Percentiles rank a stretch among this genome's conserved stretches.
phyloP scores from a whole-genome alignment of 805 yeast species.

The Lipomyces anomalus region DNA sequence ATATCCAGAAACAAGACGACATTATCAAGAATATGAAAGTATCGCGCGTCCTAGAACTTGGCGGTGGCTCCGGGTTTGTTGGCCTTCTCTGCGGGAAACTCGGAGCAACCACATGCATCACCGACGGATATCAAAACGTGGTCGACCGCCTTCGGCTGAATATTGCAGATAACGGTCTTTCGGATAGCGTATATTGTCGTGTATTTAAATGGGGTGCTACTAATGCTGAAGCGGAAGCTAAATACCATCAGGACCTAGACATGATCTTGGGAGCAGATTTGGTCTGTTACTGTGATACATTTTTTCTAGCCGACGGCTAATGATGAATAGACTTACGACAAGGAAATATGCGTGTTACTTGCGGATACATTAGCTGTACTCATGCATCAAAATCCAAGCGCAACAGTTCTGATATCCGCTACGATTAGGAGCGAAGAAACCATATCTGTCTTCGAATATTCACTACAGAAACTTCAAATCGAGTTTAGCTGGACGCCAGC shows the following conservation, averaged over 20 bases:
- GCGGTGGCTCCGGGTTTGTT: constrained; percentile 86
- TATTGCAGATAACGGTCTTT: constrained; percentile 31
- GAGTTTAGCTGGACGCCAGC: constrained; percentile 5
- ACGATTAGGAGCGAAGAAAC: constrained; percentile 65
- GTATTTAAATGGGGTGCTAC: constrained; percentile 42
- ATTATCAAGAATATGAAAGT: too few relatives aligned
- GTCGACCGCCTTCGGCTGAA: constrained; percentile 37
- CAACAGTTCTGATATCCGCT: constrained; percentile 53
- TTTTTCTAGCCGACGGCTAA: background rate
- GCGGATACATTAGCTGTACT: constrained; percentile 31
- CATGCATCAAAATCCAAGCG: constrained; percentile 20
- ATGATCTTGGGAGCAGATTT: constrained; percentile 79
- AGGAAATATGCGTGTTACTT: constrained; percentile 50
- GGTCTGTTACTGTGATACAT: constrained; percentile 11
- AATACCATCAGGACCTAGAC: constrained; percentile 35
- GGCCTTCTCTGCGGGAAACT: constrained; percentile 39
- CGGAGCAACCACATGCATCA: constrained; percentile 39
- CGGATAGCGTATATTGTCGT: constrained; percentile 38
- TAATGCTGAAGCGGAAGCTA: constrained; percentile 33
- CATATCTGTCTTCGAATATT: constrained; percentile 39
- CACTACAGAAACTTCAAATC: constrained; percentile 29
- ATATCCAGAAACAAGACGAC: too few relatives aligned
- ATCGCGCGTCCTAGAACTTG: constrained; percentile 56
- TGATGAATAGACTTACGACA: constrained; percentile 55
- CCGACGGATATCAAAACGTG: constrained; percentile 63